Conservation (phyloP, 768 basidiomycete species). For the Amanita brunnescens region DNA sequence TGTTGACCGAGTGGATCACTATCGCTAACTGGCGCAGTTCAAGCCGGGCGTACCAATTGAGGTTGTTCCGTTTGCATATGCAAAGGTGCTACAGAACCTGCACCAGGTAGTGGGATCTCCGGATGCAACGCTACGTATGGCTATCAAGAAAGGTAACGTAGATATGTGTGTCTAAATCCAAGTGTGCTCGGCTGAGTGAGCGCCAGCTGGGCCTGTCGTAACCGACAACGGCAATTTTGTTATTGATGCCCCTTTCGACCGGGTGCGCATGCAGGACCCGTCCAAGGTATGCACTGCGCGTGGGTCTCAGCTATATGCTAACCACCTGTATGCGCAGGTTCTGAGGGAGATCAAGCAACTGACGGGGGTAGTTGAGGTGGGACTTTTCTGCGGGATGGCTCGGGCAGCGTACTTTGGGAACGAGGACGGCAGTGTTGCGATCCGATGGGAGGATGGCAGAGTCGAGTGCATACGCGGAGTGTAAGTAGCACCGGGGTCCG, state of each 20-base stretch:
- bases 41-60: slow-evolving; percentile 89
- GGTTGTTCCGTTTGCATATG: slow-evolving; percentile 95
- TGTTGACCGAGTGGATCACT: neutral
- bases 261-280: slow-evolving; percentile 60
- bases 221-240: slow-evolving; percentile 97
- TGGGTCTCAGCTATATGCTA: neutral
- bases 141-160: slow-evolving; percentile 56
- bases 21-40: slow-evolving; percentile 41
- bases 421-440: slow-evolving; percentile 34
- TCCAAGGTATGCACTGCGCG: slow-evolving; percentile 34
- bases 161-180: neutral
- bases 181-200: neutral
- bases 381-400: slow-evolving; percentile 90
- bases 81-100: slow-evolving; percentile 71
- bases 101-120: slow-evolving; percentile 53
- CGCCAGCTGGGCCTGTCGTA: slow-evolving; percentile 85
- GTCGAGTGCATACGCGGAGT: slow-evolving; percentile 27
- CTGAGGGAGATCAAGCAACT: slow-evolving; percentile 82
- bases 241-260: slow-evolving; percentile 89
- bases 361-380: slow-evolving; percentile 98
- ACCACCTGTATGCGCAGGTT: slow-evolving; percentile 40
- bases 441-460: slow-evolving; percentile 47
- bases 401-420: slow-evolving; percentile 97
- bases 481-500: neutral
- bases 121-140: slow-evolving; percentile 83